A percentile compares a stretch with the other conserved stretches of the same genome.
Conservation (phyloP, 805 yeast species). For the Wickerhamomyces pijperi region DNA sequence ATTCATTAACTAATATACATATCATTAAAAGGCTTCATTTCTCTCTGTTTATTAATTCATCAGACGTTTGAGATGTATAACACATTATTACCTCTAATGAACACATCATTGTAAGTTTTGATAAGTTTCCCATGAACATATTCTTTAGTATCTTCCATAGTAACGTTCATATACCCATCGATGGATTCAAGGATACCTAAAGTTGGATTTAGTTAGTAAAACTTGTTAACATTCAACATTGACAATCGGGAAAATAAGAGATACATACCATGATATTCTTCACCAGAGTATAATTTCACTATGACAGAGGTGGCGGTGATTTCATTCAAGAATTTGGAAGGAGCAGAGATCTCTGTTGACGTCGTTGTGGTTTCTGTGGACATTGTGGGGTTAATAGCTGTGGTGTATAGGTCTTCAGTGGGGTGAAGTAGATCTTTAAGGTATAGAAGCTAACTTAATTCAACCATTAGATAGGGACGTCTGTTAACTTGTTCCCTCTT, state of each 20-base stretch:
- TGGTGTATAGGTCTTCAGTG: too few relatives aligned
- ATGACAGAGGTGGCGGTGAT: conserved; percentile 72
- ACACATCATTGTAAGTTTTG: conserved; percentile 62
- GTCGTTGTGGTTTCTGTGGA: background rate
- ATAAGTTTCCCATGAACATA: conserved; percentile 35
- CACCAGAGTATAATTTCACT: conserved; percentile 80
- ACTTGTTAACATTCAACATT: background rate
- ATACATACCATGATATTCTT: conserved; percentile 58
- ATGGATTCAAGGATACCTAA: conserved; percentile 62
- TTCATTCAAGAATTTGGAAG: conserved; percentile 69
- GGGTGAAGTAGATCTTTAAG: too few relatives aligned
- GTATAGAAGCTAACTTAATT: too few relatives aligned
- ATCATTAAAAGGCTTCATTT: too few relatives aligned
- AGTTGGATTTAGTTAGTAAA: conserved; percentile 2
- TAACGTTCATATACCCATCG: conserved; percentile 95
- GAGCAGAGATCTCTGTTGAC: conserved; percentile 28
- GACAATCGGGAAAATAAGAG: too few relatives aligned
- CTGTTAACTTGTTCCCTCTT: too few relatives aligned
- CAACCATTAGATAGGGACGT: too few relatives aligned
- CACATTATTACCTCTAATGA: conserved; percentile 82
- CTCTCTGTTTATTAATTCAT: background rate
- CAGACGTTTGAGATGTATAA: background rate
- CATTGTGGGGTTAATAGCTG: background rate
- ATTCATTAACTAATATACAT: too few relatives aligned
- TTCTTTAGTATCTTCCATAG: conserved; percentile 70